Percentiles rank a stretch among this genome's conserved stretches.
phyloP scores from a whole-genome alignment of 148 eudicot species.

The Mesembryanthemum crystallinum region DNA sequence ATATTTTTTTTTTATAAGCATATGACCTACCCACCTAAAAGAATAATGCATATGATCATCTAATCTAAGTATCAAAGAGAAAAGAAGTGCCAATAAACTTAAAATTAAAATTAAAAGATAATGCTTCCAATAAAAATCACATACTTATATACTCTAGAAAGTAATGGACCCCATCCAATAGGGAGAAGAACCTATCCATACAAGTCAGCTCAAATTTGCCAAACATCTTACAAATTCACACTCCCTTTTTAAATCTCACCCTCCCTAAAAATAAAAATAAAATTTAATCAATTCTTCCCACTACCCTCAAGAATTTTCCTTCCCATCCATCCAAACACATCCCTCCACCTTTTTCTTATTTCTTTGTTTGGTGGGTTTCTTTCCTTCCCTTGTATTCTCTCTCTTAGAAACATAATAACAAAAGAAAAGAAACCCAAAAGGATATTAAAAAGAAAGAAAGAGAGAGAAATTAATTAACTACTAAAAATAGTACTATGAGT shows the following conservation, averaged over 20 bases:
- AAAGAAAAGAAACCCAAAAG: not conserved
- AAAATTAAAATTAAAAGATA: not conserved
- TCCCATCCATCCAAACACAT: slow-evolving; percentile 37
- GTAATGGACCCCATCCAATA: slow-evolving; percentile 26
- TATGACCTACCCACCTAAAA: too few species aligned
- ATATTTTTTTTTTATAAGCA: too few species aligned
- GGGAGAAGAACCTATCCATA: slow-evolving; percentile 34
- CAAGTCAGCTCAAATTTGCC: slow-evolving; percentile 42
- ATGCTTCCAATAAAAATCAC: not conserved
- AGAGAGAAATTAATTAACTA: not conserved
- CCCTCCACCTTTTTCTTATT: slow-evolving; percentile 31
- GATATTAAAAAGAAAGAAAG: not conserved
- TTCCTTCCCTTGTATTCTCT: slow-evolving; percentile 14
- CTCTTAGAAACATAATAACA: not conserved
- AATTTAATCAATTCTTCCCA: slow-evolving; percentile 4
- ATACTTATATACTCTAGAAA: not conserved
- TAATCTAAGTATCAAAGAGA: too few species aligned
- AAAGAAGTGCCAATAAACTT: not conserved
- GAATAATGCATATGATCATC: too few species aligned
- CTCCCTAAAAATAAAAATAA: slow-evolving; percentile 3
- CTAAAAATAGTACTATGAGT: slow-evolving; percentile 16
- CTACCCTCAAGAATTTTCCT: slow-evolving; percentile 8
- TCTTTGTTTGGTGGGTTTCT: slow-evolving; percentile 32
- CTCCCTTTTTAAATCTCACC: slow-evolving; percentile 23
- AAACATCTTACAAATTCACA: slow-evolving; percentile 28